Base-by-base conservation (phyloP, 139 green algal species). In the Asterochloris sp. region DNA sequence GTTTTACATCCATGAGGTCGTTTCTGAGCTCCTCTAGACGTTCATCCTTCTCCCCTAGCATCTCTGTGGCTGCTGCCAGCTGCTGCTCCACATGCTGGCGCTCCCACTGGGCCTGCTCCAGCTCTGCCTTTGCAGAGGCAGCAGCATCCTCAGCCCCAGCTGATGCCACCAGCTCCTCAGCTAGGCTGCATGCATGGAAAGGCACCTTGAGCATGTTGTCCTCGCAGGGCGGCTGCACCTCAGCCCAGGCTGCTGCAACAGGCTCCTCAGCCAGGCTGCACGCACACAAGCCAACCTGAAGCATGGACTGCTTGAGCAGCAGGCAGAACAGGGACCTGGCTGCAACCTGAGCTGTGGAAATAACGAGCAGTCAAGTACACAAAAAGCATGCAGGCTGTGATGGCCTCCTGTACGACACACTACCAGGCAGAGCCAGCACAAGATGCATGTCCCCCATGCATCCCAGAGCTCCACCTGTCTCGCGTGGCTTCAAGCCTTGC, bases 11-110 rank as follows among this genome's bases (percentile, higher is more conserved):
- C 67, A 85, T 47, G 63, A 98, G 79, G 81, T 98, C 96, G 0
- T 88, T 91, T 15, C 79, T 74, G 69, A 98, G 81, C 91, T 98
- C 96, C 78, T 97, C 95, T 76, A 98, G 80, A 85, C 87, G 86
- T 89, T 98, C 96, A 64, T 98, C 96, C 61, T 85, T 85, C 82
- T 96, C 93, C 29, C 95, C 96, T 67, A 98, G 88, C 67, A 98
- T 85, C 89, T 98, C 96, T 26, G 97, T 84, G 26, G 92, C 92
- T 11, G 90, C 88, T 6, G 81, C 71, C 75, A 96, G 92, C 14
- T 93, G 88, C 78, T 76, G 61, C 76, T 93, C 77, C 10, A 89
- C 67, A 29, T 91, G 85, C 29, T 29, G 13, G 13, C 71, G 64
- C 24, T 81, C 54, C 54, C 28, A 9, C 21, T 69, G 17, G 6